Evolutionary conservation across 1,139 yeast species (phyloP).

Genomic region (Nakaseomyces glabratus): DNA sequence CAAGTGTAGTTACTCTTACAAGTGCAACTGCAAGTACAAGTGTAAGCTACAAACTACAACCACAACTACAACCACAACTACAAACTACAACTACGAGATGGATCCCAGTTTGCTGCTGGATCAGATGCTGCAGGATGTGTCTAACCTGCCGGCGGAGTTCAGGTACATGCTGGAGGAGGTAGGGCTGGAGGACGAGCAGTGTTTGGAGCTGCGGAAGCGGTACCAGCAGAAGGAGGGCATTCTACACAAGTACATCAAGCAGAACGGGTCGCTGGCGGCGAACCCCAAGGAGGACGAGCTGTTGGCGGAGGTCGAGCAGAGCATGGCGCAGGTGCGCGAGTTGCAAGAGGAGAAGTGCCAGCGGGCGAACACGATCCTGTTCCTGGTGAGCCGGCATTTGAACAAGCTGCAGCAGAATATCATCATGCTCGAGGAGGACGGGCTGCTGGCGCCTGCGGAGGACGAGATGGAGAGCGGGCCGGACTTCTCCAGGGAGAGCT

Average conservation of each 20-base stretch:
- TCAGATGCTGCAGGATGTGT: slow-evolving; percentile 63
- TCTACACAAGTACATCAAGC: slow-evolving; percentile 71
- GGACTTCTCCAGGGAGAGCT: slow-evolving; percentile 24
- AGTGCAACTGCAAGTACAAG: too few relatives aligned
- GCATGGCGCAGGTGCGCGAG: slow-evolving; percentile 48
- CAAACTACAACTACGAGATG: too few relatives aligned
- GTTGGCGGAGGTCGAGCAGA: slow-evolving; percentile 59
- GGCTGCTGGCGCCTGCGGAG: slow-evolving; percentile 55
- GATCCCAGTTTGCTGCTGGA: slow-evolving; percentile 72
- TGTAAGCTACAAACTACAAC: too few relatives aligned
- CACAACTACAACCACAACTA: too few relatives aligned
- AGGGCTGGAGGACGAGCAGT: slow-evolving; percentile 55
- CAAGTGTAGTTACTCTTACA: neutral
- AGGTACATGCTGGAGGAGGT: slow-evolving; percentile 75
- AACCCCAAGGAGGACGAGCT: slow-evolving; percentile 76
- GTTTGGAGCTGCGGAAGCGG: slow-evolving; percentile 58
- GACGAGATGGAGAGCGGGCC: slow-evolving; percentile 29
- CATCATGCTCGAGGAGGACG: slow-evolving; percentile 68
- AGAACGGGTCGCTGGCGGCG: slow-evolving; percentile 72
- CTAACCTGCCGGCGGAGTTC: slow-evolving; percentile 86
- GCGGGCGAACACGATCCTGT: slow-evolving; percentile 75
- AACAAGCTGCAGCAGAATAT: slow-evolving; percentile 67
- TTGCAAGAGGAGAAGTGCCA: slow-evolving; percentile 72
- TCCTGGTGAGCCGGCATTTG: slow-evolving; percentile 65
- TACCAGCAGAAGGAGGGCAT: slow-evolving; percentile 66